phyloP scores from a whole-genome alignment of 352 stramenopile species.

The Globisporangium apiculatum region DNA sequence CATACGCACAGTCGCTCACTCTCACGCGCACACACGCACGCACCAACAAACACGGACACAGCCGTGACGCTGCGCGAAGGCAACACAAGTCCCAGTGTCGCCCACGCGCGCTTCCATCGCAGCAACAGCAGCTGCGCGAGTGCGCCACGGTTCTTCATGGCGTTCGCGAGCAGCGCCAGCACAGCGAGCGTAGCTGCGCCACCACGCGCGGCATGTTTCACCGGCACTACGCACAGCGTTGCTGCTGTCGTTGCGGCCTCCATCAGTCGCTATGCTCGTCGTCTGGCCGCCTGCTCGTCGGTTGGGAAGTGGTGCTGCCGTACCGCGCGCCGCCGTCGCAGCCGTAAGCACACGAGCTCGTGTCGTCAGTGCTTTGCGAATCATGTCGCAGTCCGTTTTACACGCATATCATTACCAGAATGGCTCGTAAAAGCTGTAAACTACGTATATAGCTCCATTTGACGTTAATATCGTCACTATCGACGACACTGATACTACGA shows the following conservation, averaged over 20 bases:
- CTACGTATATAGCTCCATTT: too few relatives aligned
- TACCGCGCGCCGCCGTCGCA: too few relatives aligned
- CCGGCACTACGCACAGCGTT: not conserved
- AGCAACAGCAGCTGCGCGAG: conserved; percentile 10
- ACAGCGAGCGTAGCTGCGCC: conserved; percentile 4
- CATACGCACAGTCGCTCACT: not conserved
- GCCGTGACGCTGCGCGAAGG: conserved; percentile 41
- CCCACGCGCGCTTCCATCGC: conserved; percentile 2
- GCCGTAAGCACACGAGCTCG: too few relatives aligned
- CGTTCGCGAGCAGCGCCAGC: conserved; percentile 12
- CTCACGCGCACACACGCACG: conserved; percentile 1
- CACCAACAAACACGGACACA: conserved; percentile 55
- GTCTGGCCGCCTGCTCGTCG: too few relatives aligned
- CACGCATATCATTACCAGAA: too few relatives aligned
- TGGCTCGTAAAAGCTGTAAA: too few relatives aligned
- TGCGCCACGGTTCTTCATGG: conserved; percentile 10
- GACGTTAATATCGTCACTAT: too few relatives aligned
- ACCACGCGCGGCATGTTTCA: conserved; percentile 7
- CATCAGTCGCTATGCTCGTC: not conserved
- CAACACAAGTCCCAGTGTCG: not conserved
- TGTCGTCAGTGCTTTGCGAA: too few relatives aligned
- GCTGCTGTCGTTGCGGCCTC: not conserved
- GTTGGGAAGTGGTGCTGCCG: too few relatives aligned
- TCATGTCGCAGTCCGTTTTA: too few relatives aligned
- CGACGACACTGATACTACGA: too few relatives aligned